phyloP scores from a whole-genome alignment of 1,139 yeast genomes.

The Hanseniaspora uvarum region DNA sequence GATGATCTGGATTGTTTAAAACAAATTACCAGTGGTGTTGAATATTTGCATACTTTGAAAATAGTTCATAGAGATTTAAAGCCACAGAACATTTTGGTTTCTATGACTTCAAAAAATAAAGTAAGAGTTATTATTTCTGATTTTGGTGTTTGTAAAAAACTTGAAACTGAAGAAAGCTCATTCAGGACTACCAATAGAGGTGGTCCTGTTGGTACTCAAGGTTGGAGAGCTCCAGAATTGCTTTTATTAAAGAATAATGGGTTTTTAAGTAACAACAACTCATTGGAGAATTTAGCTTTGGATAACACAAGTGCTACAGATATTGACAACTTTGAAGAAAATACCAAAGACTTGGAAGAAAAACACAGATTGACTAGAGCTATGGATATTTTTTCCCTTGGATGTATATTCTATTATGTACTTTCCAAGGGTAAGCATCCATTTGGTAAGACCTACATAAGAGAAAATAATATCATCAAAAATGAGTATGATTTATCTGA shows the following conservation, averaged over 20 bases:
- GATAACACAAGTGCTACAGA: slow-evolving; percentile 28
- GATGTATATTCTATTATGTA: slow-evolving; percentile 86
- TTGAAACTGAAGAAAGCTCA: slow-evolving; percentile 86
- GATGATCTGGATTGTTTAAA: slow-evolving; percentile 48
- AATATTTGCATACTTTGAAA: slow-evolving; percentile 78
- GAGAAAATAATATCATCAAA: slow-evolving; percentile 82
- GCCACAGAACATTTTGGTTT: slow-evolving; percentile 89
- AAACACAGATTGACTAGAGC: slow-evolving; percentile 72
- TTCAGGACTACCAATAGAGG: slow-evolving; percentile 85
- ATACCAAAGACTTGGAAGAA: slow-evolving; percentile 34
- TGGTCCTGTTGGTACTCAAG: slow-evolving; percentile 84
- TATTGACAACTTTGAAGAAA: slow-evolving; percentile 32
- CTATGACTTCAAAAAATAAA: slow-evolving; percentile 45
- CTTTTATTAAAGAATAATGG: slow-evolving; percentile 36
- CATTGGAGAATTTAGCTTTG: slow-evolving; percentile 11
- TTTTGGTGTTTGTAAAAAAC: slow-evolving; percentile 85
- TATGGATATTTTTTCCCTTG: slow-evolving; percentile 85
- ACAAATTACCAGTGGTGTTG: slow-evolving; percentile 77
- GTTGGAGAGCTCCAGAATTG: slow-evolving; percentile 97
- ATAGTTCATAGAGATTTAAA: slow-evolving; percentile 93
- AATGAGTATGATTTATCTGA: slow-evolving; percentile 51
- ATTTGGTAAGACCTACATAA: slow-evolving; percentile 74
- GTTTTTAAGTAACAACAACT: slow-evolving; percentile 9
- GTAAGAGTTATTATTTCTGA: slow-evolving; percentile 78
- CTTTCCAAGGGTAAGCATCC: slow-evolving; percentile 85